A percentile compares a stretch with the other conserved stretches of the same genome.
Evolutionary conservation across 2,329 filamentous ascomycete genomes (phyloP).

Genomic region (Trichoderma guizhouense): DNA sequence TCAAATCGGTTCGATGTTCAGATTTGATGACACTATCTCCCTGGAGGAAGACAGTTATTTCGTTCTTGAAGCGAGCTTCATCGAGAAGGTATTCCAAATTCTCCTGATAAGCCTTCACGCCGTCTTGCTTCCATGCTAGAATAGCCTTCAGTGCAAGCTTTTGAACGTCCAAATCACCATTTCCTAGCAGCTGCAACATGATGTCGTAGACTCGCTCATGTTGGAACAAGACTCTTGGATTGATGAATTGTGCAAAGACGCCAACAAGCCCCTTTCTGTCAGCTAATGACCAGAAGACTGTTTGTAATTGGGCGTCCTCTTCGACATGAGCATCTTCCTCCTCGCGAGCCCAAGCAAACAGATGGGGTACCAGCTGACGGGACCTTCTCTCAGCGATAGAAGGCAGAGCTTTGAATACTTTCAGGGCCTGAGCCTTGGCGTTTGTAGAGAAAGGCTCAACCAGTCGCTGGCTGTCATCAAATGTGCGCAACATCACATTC

Average conservation of each 20-base stretch:
- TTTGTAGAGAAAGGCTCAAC: constrained; percentile 49
- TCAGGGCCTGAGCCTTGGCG: constrained; percentile 74
- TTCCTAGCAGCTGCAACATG: constrained; percentile 71
- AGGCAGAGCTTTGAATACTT: constrained; percentile 71
- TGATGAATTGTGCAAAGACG: constrained; percentile 80
- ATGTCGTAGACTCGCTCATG: constrained; percentile 72
- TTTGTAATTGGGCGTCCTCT: constrained; percentile 33
- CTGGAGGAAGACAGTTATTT: constrained; percentile 84
- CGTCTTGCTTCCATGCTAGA: constrained; percentile 81
- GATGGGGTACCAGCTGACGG: constrained; percentile 77
- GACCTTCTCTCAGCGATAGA: constrained; percentile 81
- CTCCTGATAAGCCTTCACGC: constrained; percentile 75
- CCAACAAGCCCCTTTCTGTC: constrained; percentile 82
- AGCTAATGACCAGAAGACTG: constrained; percentile 62
- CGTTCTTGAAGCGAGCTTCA: constrained; percentile 87
- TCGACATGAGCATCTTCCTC: constrained; percentile 40
- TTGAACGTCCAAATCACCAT: constrained; percentile 88
- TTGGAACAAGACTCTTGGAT: constrained; percentile 79
- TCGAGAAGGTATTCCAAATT: constrained; percentile 84
- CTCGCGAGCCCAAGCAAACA: constrained; percentile 73
- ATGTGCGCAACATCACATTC: constrained; percentile 58
- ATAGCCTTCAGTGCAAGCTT: constrained; percentile 80
- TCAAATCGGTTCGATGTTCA: constrained; percentile 68
- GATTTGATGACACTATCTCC: constrained; percentile 69
- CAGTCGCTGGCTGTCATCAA: constrained; percentile 60